These are phyloP conservation scores for Phaffia australis DNA, from an alignment of 768 basidiomycete genomes.

Conservation along the genomic window DNA sequence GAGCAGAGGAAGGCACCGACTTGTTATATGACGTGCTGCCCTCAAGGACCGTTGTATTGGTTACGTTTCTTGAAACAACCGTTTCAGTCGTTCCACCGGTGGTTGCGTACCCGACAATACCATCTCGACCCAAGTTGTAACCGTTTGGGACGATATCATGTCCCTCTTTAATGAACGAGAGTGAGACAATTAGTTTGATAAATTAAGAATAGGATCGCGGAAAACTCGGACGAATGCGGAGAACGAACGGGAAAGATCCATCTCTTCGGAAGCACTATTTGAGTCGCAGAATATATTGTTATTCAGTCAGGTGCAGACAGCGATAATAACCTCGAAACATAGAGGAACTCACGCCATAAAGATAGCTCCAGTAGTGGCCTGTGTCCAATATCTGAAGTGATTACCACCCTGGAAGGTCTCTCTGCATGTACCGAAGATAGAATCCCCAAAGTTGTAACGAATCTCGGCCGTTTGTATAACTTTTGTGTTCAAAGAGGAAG, in stretches of 20 bases:
- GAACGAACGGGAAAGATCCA: conserved; percentile 47
- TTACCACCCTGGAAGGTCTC: conserved; percentile 53
- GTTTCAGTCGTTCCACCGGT: conserved; percentile 28
- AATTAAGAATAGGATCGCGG: too few species aligned
- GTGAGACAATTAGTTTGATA: too few species aligned
- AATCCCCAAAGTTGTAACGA: conserved; percentile 72
- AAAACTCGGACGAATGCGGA: too few species aligned
- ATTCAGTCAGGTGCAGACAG: too few species aligned
- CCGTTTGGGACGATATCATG: conserved; percentile 28
- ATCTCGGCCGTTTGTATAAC: conserved; percentile 73
- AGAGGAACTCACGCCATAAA: conserved; percentile 29
- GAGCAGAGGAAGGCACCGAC: not conserved
- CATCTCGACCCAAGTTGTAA: conserved; percentile 74
- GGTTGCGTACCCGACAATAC: conserved; percentile 75
- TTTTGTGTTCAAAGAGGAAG: conserved; percentile 32
- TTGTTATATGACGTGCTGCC: too few species aligned
- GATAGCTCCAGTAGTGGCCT: conserved; percentile 30
- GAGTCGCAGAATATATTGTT: too few species aligned
- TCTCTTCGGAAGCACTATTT: conserved; percentile 29
- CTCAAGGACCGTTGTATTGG: conserved; percentile 38
- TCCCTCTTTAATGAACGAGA: too few species aligned
- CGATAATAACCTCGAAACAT: too few species aligned
- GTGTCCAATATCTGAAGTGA: conserved; percentile 59
- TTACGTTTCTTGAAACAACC: conserved; percentile 42
- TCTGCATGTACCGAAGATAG: conserved; percentile 48